Conservation (phyloP, 2,329 filamentous ascomycete species). For the Calonectria ilicicola region DNA sequence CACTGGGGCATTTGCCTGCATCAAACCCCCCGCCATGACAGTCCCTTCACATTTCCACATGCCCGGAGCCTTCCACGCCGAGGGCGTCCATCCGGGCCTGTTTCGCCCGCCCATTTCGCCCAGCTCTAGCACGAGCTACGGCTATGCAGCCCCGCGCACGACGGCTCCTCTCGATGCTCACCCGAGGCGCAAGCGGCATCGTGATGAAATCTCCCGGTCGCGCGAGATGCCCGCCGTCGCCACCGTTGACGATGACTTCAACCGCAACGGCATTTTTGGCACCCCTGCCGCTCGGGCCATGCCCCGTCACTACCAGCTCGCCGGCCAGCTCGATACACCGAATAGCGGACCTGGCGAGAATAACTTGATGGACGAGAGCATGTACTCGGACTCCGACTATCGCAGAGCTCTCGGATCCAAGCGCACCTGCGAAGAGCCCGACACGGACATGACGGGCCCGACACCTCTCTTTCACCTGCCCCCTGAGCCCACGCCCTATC, state of each 20-base stretch:
- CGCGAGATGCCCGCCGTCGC: conserved; percentile 32
- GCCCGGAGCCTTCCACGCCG: conserved; percentile 50
- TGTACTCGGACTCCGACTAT: conserved; percentile 69
- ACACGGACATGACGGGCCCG: conserved; percentile 48
- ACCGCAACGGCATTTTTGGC: conserved; percentile 35
- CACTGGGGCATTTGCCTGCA: background rate
- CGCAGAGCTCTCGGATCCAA: conserved; percentile 64
- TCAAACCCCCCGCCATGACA: conserved; percentile 38
- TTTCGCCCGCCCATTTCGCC: conserved; percentile 61
- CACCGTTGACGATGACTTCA: conserved; percentile 30
- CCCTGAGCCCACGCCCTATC: conserved; percentile 43
- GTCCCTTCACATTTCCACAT: conserved; percentile 49
- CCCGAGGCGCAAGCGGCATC: conserved; percentile 61
- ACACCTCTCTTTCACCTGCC: conserved; percentile 49
- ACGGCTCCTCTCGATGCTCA: conserved; percentile 36
- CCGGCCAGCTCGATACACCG: conserved; percentile 66
- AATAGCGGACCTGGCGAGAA: conserved; percentile 46
- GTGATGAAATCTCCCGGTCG: conserved; percentile 45
- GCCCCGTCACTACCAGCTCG: conserved; percentile 59
- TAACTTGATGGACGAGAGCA: conserved; percentile 62
- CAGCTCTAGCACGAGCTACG: conserved; percentile 53
- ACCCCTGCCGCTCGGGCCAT: conserved; percentile 29
- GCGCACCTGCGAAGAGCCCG: conserved; percentile 51
- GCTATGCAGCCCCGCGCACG: conserved; percentile 42
- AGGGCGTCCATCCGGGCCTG: conserved; percentile 58